phyloP scores from a whole-genome alignment of 768 basidiomycete genomes.

The Xerocomellus amylosporus region DNA sequence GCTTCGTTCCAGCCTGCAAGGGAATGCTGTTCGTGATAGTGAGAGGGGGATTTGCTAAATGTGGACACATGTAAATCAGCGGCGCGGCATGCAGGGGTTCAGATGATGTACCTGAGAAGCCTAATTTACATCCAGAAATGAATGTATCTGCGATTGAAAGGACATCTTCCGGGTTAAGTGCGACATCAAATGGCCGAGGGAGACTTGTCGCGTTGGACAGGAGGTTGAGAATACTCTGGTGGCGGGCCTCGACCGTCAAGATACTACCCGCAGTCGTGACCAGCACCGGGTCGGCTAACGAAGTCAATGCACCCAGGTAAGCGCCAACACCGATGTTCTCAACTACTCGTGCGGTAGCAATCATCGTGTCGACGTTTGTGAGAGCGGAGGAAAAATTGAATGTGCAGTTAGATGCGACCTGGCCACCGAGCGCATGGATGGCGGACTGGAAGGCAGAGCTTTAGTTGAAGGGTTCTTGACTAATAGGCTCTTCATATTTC shows the following conservation, averaged over 20 bases:
- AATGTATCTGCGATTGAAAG: constrained; percentile 67
- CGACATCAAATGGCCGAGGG: constrained; percentile 69
- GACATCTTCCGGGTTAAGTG: constrained; percentile 66
- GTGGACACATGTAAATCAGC: not conserved
- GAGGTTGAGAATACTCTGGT: constrained; percentile 75
- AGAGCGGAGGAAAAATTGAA: constrained; percentile 69
- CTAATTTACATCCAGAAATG: constrained; percentile 66
- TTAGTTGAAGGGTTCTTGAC: not conserved
- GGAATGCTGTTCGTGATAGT: constrained; percentile 62
- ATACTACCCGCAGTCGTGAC: constrained; percentile 70
- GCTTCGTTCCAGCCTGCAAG: constrained; percentile 52
- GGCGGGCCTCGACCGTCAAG: constrained; percentile 79
- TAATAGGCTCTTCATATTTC: too few relatives aligned
- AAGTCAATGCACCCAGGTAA: constrained; percentile 70
- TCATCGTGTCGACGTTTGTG: constrained; percentile 66
- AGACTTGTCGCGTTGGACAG: constrained; percentile 55
- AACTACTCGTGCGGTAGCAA: constrained; percentile 65
- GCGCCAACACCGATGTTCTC: constrained; percentile 76
- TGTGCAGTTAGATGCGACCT: constrained; percentile 53
- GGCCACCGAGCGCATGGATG: constrained; percentile 52
- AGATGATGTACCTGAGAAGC: constrained; percentile 46
- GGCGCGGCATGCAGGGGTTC: not conserved
- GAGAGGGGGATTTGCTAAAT: constrained; percentile 56
- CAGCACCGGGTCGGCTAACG: constrained; percentile 58
- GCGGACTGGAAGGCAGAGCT: constrained; percentile 34